Conservation (phyloP, 176 grass and related monocot genomes). For the Oryza meyeriana region DNA sequence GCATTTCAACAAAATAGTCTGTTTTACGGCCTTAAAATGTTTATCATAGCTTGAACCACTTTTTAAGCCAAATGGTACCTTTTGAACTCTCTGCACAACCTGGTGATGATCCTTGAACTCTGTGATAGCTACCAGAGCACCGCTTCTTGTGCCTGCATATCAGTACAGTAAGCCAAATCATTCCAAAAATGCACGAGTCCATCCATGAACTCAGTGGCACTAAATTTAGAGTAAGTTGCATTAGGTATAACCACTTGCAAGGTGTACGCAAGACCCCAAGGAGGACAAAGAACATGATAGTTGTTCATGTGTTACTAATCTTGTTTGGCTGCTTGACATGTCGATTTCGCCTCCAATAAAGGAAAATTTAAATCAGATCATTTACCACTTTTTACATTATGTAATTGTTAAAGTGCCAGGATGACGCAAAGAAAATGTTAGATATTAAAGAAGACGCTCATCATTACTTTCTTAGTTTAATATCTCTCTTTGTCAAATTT, state of each 20-base stretch:
- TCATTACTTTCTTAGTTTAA: not conserved
- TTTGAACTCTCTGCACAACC: slow-evolving; percentile 13
- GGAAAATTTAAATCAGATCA: not conserved
- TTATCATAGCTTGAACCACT: slow-evolving; percentile 3
- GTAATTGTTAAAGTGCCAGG: not conserved
- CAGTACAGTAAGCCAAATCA: slow-evolving; percentile 20
- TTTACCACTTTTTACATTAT: not conserved
- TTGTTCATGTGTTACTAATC: not conserved
- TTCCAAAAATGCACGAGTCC: not conserved
- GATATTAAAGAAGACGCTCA: not conserved
- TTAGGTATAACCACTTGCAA: not conserved
- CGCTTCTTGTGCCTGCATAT: slow-evolving; percentile 53
- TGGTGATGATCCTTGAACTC: slow-evolving; percentile 36
- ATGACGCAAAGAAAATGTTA: not conserved
- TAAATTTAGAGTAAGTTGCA: not conserved
- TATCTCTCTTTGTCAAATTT: not conserved
- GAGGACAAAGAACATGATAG: not conserved
- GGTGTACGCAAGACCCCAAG: not conserved
- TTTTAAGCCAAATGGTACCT: slow-evolving; percentile 42
- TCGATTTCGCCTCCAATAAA: not conserved
- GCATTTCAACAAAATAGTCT: slow-evolving; percentile 2
- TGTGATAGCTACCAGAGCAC: slow-evolving; percentile 41
- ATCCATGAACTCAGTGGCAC: not conserved
- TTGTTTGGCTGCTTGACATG: not conserved
- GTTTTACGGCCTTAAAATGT: not conserved